A percentile compares a stretch with the other conserved stretches of the same genome.
Conservation (phyloP, 1,284 basidiomycete genomes). For the Takashimella tepidaria region DNA sequence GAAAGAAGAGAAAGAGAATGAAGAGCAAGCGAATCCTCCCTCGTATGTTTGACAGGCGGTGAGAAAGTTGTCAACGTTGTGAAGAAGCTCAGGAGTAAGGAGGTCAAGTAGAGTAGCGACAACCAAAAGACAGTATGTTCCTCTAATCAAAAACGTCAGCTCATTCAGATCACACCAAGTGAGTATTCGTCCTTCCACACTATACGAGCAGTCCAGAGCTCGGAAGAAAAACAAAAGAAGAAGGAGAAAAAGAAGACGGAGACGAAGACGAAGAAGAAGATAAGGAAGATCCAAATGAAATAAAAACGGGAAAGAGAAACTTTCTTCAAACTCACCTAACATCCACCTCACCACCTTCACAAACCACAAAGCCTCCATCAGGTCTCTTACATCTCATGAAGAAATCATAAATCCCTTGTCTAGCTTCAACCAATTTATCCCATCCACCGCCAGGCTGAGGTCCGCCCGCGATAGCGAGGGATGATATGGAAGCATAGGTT, state of each 20-base stretch:
- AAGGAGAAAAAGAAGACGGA: no score
- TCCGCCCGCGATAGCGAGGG: conserved; percentile 74
- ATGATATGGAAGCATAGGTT: conserved; percentile 82
- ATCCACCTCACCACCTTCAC: conserved; percentile 84
- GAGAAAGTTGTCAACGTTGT: conserved; percentile 51
- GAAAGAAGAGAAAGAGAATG: conserved; percentile 46
- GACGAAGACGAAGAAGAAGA: no score
- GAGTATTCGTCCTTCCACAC: no score
- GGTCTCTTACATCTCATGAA: conserved; percentile 89
- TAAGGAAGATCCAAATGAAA: conserved; percentile 10
- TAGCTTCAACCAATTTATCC: conserved; percentile 63
- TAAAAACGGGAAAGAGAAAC: conserved; percentile 34
- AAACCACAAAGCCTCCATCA: conserved; percentile 91
- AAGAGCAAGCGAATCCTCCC: conserved; percentile 85
- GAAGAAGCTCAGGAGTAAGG: conserved; percentile 78
- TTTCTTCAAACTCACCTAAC: conserved; percentile 59
- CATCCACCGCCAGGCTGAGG: conserved; percentile 61
- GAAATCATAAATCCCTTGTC: conserved; percentile 76
- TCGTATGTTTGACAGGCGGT: conserved; percentile 88
- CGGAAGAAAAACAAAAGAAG: no score
- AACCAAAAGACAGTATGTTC: conserved; percentile 69
- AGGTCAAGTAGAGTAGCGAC: conserved; percentile 70
- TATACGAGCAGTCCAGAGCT: no score
- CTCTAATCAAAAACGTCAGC: conserved; percentile 50
- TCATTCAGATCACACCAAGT: no score